phyloP scores from a whole-genome alignment of 495 filamentous ascomycete genomes.

The Daldinia childiae region DNA sequence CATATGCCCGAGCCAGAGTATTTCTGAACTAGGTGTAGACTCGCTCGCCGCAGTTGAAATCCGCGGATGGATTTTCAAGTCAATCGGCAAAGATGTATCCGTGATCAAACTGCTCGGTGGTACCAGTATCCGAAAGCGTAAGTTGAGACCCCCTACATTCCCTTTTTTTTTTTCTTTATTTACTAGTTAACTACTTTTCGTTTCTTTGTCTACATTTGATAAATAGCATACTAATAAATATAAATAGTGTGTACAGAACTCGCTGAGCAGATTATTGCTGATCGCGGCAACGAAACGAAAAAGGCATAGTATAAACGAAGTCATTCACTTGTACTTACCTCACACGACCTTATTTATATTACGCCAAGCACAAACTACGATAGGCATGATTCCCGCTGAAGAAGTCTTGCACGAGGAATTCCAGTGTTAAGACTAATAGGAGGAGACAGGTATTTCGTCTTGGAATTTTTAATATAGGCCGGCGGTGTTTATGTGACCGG shows the following conservation, averaged over 20 bases:
- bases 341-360: not conserved
- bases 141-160: slow-evolving; percentile 14
- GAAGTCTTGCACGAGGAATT: not conserved
- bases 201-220: not conserved
- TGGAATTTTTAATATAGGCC: not conserved
- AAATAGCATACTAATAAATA: slow-evolving; percentile 11
- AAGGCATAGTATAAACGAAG: not conserved
- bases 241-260: slow-evolving; percentile 37
- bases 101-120: slow-evolving; percentile 56
- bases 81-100: slow-evolving; percentile 53
- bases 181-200: not conserved
- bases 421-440: not conserved
- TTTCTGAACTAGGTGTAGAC: slow-evolving; percentile 65
- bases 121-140: slow-evolving; percentile 42
- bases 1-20: slow-evolving; percentile 39
- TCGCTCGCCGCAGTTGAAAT: slow-evolving; percentile 71
- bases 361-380: not conserved
- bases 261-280: slow-evolving; percentile 32
- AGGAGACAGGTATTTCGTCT: not conserved
- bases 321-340: not conserved
- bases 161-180: not conserved
- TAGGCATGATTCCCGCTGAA: not conserved
- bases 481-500: not conserved
- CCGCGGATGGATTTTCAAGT: slow-evolving; percentile 66
- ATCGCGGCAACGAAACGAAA: slow-evolving; percentile 5